A percentile compares a stretch with the other conserved stretches of the same genome.
These are phyloP conservation scores for Panaeolus papilionaceus DNA, from an alignment of 768 basidiomycete genomes.

Conservation along the genomic window DNA sequence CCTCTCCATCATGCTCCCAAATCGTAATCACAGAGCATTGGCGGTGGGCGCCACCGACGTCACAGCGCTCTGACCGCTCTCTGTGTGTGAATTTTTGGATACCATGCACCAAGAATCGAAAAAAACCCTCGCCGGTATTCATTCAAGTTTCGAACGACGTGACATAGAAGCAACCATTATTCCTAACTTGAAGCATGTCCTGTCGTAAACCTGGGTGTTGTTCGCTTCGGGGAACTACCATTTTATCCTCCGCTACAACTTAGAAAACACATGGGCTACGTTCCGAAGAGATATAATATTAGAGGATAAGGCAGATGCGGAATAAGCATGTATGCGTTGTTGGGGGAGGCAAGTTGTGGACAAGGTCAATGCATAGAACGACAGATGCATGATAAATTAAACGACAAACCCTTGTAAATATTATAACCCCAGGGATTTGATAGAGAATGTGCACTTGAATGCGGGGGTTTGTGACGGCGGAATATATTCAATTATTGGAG, in stretches of 20 bases:
- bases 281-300: too few species aligned
- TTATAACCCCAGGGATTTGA: too few species aligned
- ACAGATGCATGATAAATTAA: too few species aligned
- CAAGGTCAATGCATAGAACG: too few species aligned
- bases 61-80: neutral
- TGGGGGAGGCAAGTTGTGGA: too few species aligned
- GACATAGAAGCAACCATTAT: neutral
- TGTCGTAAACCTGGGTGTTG: neutral
- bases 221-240: neutral
- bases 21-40: neutral
- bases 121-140: neutral
- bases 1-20: neutral
- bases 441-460: too few species aligned
- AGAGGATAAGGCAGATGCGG: too few species aligned
- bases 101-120: neutral
- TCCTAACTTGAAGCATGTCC: neutral
- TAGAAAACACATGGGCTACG: neutral
- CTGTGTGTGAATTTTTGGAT: neutral
- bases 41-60: neutral
- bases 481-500: too few species aligned
- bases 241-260: neutral
- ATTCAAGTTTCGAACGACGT: neutral
- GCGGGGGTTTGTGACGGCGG: too few species aligned
- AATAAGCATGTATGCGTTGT: too few species aligned
- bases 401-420: too few species aligned